Conservation (phyloP, 345 rosid genomes). For the Brassica nigra region DNA sequence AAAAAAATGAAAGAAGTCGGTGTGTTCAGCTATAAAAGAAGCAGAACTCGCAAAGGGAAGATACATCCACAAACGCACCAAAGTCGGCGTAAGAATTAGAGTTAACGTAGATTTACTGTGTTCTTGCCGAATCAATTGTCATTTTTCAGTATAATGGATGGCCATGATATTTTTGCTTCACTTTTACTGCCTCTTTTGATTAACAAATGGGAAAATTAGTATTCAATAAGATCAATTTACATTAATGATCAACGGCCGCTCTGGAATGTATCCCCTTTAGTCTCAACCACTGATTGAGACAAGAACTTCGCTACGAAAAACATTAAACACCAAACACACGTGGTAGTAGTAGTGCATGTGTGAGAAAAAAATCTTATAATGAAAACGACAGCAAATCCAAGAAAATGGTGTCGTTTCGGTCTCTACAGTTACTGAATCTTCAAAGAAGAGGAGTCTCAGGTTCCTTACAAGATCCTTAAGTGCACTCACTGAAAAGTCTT, state of each 20-base stretch:
- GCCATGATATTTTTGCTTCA: background rate
- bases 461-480: conserved; percentile 56
- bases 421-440: background rate
- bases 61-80: no score
- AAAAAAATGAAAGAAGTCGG: no score
- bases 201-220: background rate
- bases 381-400: conserved; percentile 7
- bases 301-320: background rate
- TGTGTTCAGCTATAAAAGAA: no score
- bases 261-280: background rate
- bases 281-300: conserved; percentile 20
- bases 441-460: conserved; percentile 38
- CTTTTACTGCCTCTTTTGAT: background rate
- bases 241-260: background rate
- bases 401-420: background rate
- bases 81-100: no score
- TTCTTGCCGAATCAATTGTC: no score
- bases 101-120: no score
- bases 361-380: background rate
- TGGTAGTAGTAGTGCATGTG: conserved; percentile 6
- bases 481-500: conserved; percentile 42
- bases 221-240: background rate
- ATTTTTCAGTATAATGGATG: no score
- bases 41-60: no score
- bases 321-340: conserved; percentile 21